Percentiles rank a stretch among this genome's conserved stretches.
phyloP scores from a whole-genome alignment of 305 asterid genomes.

The Solanum hybrid region DNA sequence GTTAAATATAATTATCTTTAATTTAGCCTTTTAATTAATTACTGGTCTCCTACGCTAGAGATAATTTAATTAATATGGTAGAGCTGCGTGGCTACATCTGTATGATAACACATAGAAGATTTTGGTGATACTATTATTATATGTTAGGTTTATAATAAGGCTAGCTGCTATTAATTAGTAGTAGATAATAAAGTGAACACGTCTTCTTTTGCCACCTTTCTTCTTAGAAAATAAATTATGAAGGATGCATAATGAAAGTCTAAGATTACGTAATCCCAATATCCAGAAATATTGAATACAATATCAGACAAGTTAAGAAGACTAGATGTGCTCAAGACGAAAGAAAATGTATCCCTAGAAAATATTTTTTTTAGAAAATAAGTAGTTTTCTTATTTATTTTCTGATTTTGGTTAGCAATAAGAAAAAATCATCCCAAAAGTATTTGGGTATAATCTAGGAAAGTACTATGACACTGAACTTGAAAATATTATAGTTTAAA shows the following conservation, averaged over 20 bases:
- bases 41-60: neutral
- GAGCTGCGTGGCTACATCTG: neutral
- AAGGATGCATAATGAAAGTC: neutral
- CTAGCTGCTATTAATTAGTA: neutral
- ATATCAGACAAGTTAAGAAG: neutral
- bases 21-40: neutral
- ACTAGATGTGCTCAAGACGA: neutral
- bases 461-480: neutral
- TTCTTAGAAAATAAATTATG: neutral
- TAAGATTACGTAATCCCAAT: neutral
- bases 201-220: neutral
- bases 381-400: no score
- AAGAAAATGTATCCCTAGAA: neutral
- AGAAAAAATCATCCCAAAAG: neutral
- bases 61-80: neutral
- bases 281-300: neutral
- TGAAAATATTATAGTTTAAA: neutral
- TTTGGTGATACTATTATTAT: neutral
- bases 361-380: no score
- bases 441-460: neutral
- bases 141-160: neutral
- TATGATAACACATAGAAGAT: neutral
- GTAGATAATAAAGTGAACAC: neutral
- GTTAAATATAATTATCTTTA: neutral
- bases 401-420: neutral